Evolutionary conservation across 2,329 filamentous ascomycete species (phyloP).

Genomic region (Fusarium goolgardi): DNA sequence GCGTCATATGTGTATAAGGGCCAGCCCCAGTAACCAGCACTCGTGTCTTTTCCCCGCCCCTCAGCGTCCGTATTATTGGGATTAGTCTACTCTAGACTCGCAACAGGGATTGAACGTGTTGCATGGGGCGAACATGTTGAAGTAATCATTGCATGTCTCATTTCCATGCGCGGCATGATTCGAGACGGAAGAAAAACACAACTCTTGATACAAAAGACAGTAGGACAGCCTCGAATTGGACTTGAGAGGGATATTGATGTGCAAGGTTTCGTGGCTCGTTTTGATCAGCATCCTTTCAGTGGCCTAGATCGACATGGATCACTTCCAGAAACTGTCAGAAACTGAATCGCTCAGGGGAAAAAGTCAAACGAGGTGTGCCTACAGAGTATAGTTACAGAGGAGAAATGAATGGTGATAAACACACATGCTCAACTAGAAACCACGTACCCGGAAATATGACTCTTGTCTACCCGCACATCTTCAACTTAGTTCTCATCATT

Average conservation of each 20-base stretch:
- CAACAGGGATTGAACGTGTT: background rate
- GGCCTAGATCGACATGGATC: background rate
- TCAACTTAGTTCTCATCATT: background rate
- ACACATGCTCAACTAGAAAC: background rate
- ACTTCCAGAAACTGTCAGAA: background rate
- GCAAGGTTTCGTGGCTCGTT: background rate
- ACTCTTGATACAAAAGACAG: background rate
- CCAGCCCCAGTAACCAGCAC: background rate
- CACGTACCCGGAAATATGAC: constrained; percentile 8
- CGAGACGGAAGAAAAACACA: background rate
- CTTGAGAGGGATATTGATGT: background rate
- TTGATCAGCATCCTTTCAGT: background rate
- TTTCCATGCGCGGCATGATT: constrained; percentile 1
- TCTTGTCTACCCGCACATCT: background rate
- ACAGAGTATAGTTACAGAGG: background rate
- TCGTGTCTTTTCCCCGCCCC: background rate
- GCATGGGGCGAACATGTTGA: background rate
- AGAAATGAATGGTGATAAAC: background rate
- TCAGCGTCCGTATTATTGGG: constrained; percentile 1
- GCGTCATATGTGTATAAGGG: no score
- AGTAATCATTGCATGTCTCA: background rate
- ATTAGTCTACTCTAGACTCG: background rate
- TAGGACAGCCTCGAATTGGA: background rate
- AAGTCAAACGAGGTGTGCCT: background rate
- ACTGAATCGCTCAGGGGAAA: constrained; percentile 11